phyloP scores from a whole-genome alignment of 306 rosid species.

The Acacia confusa region DNA sequence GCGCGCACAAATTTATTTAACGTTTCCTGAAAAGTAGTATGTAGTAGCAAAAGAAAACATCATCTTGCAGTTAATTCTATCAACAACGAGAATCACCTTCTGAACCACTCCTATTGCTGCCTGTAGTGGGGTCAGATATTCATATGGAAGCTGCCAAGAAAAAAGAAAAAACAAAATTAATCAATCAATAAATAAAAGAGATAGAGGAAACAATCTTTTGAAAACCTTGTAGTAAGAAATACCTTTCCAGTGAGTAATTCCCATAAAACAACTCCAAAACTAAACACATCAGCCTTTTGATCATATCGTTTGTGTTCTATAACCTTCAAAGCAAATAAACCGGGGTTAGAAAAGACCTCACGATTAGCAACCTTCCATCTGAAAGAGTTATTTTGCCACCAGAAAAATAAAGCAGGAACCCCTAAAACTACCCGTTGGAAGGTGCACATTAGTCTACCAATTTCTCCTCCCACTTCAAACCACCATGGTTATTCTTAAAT shows the following conservation, averaged over 20 bases:
- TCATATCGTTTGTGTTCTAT: slow-evolving; percentile 96
- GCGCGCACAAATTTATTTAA: neutral
- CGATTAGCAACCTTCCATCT: slow-evolving; percentile 32
- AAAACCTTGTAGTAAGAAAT: slow-evolving; percentile 27
- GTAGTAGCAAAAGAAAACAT: neutral
- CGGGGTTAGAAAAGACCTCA: slow-evolving; percentile 51
- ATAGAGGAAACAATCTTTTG: neutral
- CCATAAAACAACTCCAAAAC: slow-evolving; percentile 93
- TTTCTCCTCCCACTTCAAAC: neutral
- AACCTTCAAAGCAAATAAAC: slow-evolving; percentile 85
- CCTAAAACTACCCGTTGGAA: neutral
- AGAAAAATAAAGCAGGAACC: neutral
- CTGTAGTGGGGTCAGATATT: slow-evolving; percentile 88
- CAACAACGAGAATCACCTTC: slow-evolving; percentile 53
- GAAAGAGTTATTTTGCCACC: slow-evolving; percentile 15
- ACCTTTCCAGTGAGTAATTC: slow-evolving; percentile 96
- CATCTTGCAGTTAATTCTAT: slow-evolving; percentile 17
- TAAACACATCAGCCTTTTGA: slow-evolving; percentile 98
- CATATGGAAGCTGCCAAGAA: slow-evolving; percentile 86
- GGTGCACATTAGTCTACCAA: neutral
- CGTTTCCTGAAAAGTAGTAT: neutral
- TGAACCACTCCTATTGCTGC: slow-evolving; percentile 99
- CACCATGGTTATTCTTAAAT: slow-evolving; percentile 10
- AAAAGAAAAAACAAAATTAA: neutral
- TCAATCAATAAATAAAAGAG: neutral